Evolutionary conservation across 2,329 filamentous ascomycete species (phyloP).

Genomic region (Lithohypha guttulata): DNA sequence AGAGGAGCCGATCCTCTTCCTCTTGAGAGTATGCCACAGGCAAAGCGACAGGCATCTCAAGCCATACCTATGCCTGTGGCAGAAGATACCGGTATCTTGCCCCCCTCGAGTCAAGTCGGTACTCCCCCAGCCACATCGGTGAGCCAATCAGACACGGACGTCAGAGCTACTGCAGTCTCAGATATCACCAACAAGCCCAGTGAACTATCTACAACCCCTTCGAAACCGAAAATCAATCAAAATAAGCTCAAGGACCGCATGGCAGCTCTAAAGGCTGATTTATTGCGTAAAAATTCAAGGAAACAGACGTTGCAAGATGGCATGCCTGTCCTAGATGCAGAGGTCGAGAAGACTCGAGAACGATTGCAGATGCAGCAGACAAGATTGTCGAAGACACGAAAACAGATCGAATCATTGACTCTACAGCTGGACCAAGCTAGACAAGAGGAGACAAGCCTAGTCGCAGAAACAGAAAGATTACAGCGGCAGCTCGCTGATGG

Average conservation of each 20-base stretch:
- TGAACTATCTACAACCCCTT: neutral
- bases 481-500: constrained; percentile 29
- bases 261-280: constrained; percentile 23
- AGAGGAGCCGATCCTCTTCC: constrained; percentile 2
- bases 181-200: neutral
- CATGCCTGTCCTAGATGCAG: constrained; percentile 36
- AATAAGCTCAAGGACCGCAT: constrained; percentile 7
- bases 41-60: constrained; percentile 3
- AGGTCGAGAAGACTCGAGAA: constrained; percentile 30
- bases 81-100: neutral
- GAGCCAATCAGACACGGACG: neutral
- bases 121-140: constrained; percentile 3
- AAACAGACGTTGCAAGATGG: constrained; percentile 40
- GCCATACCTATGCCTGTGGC: neutral
- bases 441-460: constrained; percentile 30
- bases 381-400: constrained; percentile 25
- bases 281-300: constrained; percentile 29
- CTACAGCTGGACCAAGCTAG: constrained; percentile 12
- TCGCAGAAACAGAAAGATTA: constrained; percentile 36
- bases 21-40: neutral
- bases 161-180: neutral
- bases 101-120: neutral
- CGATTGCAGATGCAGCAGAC: constrained; percentile 27
- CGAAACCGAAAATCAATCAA: constrained; percentile 4
- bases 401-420: constrained; percentile 11